Base-by-base conservation (phyloP, 805 yeast genomes). In the Pichia paraexigua region DNA sequence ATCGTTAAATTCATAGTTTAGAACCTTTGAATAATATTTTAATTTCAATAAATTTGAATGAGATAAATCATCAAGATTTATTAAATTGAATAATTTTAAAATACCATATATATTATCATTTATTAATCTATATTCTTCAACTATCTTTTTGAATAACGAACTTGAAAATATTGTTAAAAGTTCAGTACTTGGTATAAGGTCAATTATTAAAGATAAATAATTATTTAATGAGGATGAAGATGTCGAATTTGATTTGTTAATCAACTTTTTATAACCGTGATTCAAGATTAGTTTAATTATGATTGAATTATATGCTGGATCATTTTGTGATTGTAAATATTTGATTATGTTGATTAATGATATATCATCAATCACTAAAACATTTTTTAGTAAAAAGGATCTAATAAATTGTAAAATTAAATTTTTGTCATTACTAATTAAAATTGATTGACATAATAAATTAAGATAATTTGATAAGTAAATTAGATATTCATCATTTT, bases 51-150 rank as follows among this genome's bases (percentile, higher is more conserved):
- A 22, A 11, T 41, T 22, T 2, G 11, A 7, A 41, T 22, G 8
- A 1, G 25, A 11, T 15, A 20, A 13, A 41, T 41, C 18, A 22
- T 41, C 20, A 41, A 43, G 11, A n/a, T 35, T 18, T 37, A 42
- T 27, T n/a, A 25, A 10, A 8, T 56, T 56, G 43, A 67, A 56
- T 20, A 63, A 57, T 51, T 65, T 65, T 52, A 65, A 60, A 35
- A 69, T 58, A 1, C 71, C 71, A 55, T 68, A 68, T 25, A 68
- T 58, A 52, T 67, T 69, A 50, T 68, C 71, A 35, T 50, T 60
- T 20, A 63, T 48, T 43, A 69, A 54, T 53, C 71, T 60, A 54
- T 64, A 69, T 47, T 66, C 63, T 56, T 69, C 71, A 47, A 67
- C 58, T 4, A 64, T 58, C 35, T 47, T 40, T 47, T 61, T 66